Evolutionary conservation across 2,329 filamentous ascomycete species (phyloP), one percentile per base, ranked within the genome.

Genomic region (Calonectria crousiana): DNA sequence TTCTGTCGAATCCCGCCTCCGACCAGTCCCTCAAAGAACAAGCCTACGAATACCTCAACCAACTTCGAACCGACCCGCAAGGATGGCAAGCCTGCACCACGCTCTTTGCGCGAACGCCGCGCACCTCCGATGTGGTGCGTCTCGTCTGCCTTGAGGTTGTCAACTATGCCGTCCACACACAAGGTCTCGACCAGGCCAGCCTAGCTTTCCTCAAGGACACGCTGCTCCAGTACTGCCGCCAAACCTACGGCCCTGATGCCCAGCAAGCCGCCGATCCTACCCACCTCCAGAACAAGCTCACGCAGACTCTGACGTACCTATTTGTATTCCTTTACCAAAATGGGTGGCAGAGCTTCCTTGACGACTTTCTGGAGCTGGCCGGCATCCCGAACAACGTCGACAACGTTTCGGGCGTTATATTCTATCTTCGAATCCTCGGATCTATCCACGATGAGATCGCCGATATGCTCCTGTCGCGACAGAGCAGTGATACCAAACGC

Each of bases 361-460:
- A 98, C 81, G 97, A 99, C 83, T 94, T 98, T 79, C 88, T 97
- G 75, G 90, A 90, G 72, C 86, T 99, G 78, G 95, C 96, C 9
- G 91, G 90, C 74, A 86, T 89, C 34, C 87, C 90, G 30, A 90
- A 91, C 76, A 91, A 91, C 77, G 87, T 88, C 65, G 92, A 95
- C 82, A 98, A 98, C 82, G 85, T 92, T 47, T 84, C 90, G 1
- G 96, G 95, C 4, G 94, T 97, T 62, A 88, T 96, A 41, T 92
- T 99, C 79, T 98, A 98, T 85, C 90, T 99, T 70, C 94, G 96
- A 67, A 92, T 98, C 76, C 90, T 98, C 60, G 91, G 93, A 77
- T 97, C 96, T 41, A 93, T 99, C 60, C 97, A 99, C 82, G 97
- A 99, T 81, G 97, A 99, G 85, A 98, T 99, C 81, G 97, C 96